phyloP scores from a whole-genome alignment of 352 stramenopile genomes.

The Globisporangium polare region DNA sequence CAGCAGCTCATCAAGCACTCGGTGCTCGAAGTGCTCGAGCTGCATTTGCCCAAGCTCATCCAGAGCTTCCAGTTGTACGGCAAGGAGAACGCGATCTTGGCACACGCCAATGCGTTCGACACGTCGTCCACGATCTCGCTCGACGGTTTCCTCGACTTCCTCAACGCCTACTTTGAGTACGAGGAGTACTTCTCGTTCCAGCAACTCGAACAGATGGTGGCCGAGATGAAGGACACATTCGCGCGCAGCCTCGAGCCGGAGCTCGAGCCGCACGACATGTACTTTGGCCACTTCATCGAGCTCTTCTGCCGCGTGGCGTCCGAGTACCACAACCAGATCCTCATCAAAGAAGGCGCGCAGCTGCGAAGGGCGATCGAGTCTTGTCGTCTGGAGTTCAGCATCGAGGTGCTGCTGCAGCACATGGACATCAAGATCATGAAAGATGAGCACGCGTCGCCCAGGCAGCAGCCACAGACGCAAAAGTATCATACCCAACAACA shows the following conservation, averaged over 20 bases:
- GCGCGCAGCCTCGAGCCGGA: constrained; percentile 5
- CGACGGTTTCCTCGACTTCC: constrained; percentile 72
- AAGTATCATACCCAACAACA: background rate
- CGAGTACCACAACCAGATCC: constrained; percentile 39
- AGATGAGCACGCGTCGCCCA: background rate
- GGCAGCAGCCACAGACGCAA: background rate
- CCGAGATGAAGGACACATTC: constrained; percentile 15
- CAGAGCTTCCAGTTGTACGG: constrained; percentile 69
- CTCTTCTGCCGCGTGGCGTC: constrained; percentile 58
- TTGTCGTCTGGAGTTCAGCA: constrained; percentile 59
- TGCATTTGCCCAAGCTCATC: constrained; percentile 34
- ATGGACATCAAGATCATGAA: constrained; percentile 44
- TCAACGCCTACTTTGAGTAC: constrained; percentile 79
- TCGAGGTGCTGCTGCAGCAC: constrained; percentile 52
- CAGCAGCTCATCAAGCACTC: constrained; percentile 44
- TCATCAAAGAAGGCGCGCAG: constrained; percentile 45
- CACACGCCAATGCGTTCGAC: constrained; percentile 12
- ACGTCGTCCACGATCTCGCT: constrained; percentile 42
- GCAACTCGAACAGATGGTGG: constrained; percentile 26
- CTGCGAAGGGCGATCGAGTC: constrained; percentile 49
- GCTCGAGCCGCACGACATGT: constrained; percentile 17
- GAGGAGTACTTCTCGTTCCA: constrained; percentile 62
- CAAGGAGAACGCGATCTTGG: constrained; percentile 19
- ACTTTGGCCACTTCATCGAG: constrained; percentile 65
- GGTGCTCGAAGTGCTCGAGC: constrained; percentile 43